Conservation (phyloP, 768 basidiomycete species). For the Boletus eberwhitei region DNA sequence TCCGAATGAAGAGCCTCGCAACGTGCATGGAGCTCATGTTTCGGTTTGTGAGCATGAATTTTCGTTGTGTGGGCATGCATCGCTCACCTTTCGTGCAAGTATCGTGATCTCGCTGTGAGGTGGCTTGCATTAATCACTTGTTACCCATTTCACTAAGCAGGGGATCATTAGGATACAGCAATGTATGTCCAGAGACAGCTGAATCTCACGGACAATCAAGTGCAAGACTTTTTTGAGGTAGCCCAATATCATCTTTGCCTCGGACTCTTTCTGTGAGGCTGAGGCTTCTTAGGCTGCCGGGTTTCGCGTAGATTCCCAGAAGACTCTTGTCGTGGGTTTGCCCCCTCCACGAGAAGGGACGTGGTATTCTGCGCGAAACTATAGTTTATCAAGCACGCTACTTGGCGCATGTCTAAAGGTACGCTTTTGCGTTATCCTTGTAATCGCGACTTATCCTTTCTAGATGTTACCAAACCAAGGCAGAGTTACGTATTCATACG, state of each 20-base stretch:
- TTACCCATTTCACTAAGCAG: background rate
- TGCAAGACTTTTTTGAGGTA: slow-evolving; percentile 49
- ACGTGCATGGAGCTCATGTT: slow-evolving; percentile 35
- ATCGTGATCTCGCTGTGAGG: slow-evolving; percentile 39
- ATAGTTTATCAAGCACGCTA: slow-evolving; percentile 41
- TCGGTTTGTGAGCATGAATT: slow-evolving; percentile 28
- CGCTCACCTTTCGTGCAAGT: slow-evolving; percentile 27
- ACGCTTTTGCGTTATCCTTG: background rate
- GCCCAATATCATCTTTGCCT: background rate
- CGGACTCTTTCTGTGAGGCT: background rate
- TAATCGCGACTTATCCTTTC: background rate
- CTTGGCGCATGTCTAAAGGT: slow-evolving; percentile 38
- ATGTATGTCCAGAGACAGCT: slow-evolving; percentile 43
- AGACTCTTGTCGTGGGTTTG: slow-evolving; percentile 43
- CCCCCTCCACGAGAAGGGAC: slow-evolving; percentile 37
- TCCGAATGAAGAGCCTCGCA: slow-evolving; percentile 37
- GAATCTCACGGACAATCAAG: slow-evolving; percentile 35
- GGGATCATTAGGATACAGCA: slow-evolving; percentile 37
- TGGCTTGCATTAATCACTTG: background rate
- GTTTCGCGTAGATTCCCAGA: slow-evolving; percentile 39
- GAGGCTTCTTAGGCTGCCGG: slow-evolving; percentile 33
- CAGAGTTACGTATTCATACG: slow-evolving; percentile 26
- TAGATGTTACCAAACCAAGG: slow-evolving; percentile 46
- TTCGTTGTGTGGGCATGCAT: background rate
- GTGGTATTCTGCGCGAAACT: slow-evolving; percentile 39